Percentiles rank a stretch among this genome's conserved stretches.
phyloP scores from a whole-genome alignment of 495 filamentous ascomycete species.

The Lasiosphaeria hispida region DNA sequence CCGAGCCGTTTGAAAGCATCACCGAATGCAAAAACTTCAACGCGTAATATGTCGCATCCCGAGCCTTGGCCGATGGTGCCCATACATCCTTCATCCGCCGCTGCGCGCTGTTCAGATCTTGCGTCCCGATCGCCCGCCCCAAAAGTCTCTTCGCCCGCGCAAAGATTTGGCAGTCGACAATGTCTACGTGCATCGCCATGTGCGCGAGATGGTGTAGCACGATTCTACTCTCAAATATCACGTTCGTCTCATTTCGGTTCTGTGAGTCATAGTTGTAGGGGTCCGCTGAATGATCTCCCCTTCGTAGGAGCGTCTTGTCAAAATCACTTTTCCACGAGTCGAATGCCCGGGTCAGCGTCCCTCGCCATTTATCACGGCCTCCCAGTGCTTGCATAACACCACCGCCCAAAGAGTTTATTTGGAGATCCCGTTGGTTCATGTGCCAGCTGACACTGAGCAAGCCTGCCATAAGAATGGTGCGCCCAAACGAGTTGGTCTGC shows the following conservation, averaged over 20 bases:
- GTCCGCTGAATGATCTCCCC: conserved; percentile 41
- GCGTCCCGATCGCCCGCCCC: conserved; percentile 76
- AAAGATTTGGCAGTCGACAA: conserved; percentile 96
- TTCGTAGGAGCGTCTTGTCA: conserved; percentile 66
- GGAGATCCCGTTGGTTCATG: conserved; percentile 94
- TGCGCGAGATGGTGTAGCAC: conserved; percentile 92
- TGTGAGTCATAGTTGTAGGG: conserved; percentile 46
- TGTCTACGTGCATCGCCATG: conserved; percentile 97
- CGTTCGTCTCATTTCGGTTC: conserved; percentile 61
- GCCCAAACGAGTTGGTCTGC: conserved; percentile 88
- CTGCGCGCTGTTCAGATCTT: conserved; percentile 77
- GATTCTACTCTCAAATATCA: conserved; percentile 79
- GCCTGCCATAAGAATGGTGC: conserved; percentile 94
- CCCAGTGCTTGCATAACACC: conserved; percentile 75
- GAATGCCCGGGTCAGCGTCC: conserved; percentile 81
- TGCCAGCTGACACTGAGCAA: conserved; percentile 94
- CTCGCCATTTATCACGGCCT: conserved; percentile 89
- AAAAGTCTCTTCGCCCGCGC: conserved; percentile 81
- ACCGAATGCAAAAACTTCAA: conserved; percentile 82
- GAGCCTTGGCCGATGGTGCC: conserved; percentile 87
- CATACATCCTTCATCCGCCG: conserved; percentile 84
- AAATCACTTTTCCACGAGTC: conserved; percentile 95
- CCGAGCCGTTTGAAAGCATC: conserved; percentile 55
- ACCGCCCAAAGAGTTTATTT: conserved; percentile 81
- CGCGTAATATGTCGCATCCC: conserved; percentile 93